These are phyloP conservation scores for Fusarium sarcochroum DNA, from an alignment of 2,329 filamentous ascomycete species.

Conservation along the genomic window DNA sequence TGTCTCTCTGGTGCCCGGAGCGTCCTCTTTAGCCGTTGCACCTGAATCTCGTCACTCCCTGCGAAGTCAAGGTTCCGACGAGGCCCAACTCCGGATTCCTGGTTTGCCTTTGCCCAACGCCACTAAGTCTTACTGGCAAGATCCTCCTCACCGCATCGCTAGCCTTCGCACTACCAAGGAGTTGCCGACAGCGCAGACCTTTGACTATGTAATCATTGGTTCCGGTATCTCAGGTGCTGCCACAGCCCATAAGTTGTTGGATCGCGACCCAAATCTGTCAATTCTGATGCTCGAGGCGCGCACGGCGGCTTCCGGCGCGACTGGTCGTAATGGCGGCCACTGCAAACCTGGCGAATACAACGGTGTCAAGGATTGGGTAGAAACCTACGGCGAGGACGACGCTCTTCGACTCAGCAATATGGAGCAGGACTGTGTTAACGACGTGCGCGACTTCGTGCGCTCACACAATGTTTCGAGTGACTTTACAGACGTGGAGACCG, in stretches of 20 bases:
- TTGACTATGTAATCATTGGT: slow-evolving; percentile 36
- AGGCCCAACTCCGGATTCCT: slow-evolving; percentile 22
- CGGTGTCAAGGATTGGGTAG: slow-evolving; percentile 19
- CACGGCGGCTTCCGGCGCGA: slow-evolving; percentile 24
- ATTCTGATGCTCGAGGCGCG: slow-evolving; percentile 33
- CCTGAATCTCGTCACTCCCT: neutral
- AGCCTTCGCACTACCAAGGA: slow-evolving; percentile 28
- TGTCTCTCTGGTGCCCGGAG: slow-evolving; percentile 12
- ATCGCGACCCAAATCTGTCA: slow-evolving; percentile 17
- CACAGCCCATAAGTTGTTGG: slow-evolving; percentile 30
- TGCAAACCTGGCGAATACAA: slow-evolving; percentile 27
- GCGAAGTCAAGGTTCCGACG: slow-evolving; percentile 3
- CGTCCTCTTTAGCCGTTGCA: slow-evolving; percentile 11
- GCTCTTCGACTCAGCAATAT: slow-evolving; percentile 26
- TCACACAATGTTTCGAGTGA: slow-evolving; percentile 29
- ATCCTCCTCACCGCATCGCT: slow-evolving; percentile 34
- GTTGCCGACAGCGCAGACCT: slow-evolving; percentile 9
- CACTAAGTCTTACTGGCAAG: slow-evolving; percentile 34
- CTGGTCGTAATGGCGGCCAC: slow-evolving; percentile 22
- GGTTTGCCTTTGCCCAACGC: slow-evolving; percentile 28
- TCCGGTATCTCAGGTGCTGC: slow-evolving; percentile 31
- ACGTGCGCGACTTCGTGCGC: slow-evolving; percentile 30
- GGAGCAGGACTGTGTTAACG: slow-evolving; percentile 32
- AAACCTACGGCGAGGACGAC: slow-evolving; percentile 28
- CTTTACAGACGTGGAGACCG: slow-evolving; percentile 30